Conservation (phyloP, 1,284 basidiomycete species). For the Inonotus obliquus region DNA sequence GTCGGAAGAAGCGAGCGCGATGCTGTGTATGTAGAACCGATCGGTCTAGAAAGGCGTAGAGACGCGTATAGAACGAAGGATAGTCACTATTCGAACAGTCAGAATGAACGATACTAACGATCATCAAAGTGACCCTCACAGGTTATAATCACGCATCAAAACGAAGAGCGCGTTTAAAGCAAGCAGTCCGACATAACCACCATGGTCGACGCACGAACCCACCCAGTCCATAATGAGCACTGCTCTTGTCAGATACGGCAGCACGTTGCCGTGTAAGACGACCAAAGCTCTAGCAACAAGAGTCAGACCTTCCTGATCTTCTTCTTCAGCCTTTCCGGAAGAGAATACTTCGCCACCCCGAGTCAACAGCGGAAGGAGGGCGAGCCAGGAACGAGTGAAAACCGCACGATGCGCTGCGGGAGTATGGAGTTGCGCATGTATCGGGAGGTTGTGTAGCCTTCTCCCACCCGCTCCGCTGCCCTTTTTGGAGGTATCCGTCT, state of each 20-base stretch:
- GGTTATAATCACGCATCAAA: constrained; percentile 89
- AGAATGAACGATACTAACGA: neutral
- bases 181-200: constrained; percentile 26
- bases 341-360: constrained; percentile 17
- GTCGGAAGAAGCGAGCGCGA: constrained; percentile 90
- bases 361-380: constrained; percentile 59
- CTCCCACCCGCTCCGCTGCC: constrained; percentile 33
- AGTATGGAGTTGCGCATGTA: constrained; percentile 73
- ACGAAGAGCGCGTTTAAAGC: constrained; percentile 54
- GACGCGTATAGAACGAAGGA: constrained; percentile 91
- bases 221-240: constrained; percentile 95
- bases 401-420: constrained; percentile 71
- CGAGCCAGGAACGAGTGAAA: constrained; percentile 76
- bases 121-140: constrained; percentile 49
- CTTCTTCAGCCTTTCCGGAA: neutral
- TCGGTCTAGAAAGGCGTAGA: constrained; percentile 86
- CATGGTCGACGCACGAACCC: constrained; percentile 80
- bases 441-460: constrained; percentile 58
- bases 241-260: constrained; percentile 80
- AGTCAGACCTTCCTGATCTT: constrained; percentile 32
- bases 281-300: constrained; percentile 63
- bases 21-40: constrained; percentile 90
- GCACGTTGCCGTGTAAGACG: constrained; percentile 78
- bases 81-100: constrained; percentile 66
- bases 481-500: constrained; percentile 28